Evolutionary conservation across 202 grass and related monocot species (phyloP).

Genomic region (Setaria italica): DNA sequence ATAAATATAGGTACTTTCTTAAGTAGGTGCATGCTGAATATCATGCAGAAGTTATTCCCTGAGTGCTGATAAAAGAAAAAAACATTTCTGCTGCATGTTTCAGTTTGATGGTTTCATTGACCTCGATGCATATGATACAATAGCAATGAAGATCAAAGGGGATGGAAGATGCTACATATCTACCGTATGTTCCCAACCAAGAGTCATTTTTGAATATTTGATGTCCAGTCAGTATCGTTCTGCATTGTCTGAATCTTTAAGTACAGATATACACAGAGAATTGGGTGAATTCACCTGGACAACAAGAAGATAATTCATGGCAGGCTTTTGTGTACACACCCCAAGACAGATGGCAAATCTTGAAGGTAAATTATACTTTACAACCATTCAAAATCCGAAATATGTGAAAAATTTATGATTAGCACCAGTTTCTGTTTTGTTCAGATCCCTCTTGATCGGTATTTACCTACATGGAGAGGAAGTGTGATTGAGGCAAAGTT

Average conservation of each 20-base stretch:
- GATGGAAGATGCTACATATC: slow-evolving; percentile 99
- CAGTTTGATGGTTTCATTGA: slow-evolving; percentile 94
- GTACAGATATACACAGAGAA: slow-evolving; percentile 97
- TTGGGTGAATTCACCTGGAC: slow-evolving; percentile 93
- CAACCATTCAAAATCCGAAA: not conserved
- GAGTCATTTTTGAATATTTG: not conserved
- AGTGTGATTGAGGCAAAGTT: slow-evolving; percentile 72
- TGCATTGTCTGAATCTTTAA: slow-evolving; percentile 39
- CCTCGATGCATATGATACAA: slow-evolving; percentile 92
- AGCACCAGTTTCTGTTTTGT: slow-evolving; percentile 26
- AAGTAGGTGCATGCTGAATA: not conserved
- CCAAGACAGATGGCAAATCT: slow-evolving; percentile 61
- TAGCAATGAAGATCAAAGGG: slow-evolving; percentile 92
- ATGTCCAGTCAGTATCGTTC: slow-evolving; percentile 28
- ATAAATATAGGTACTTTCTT: not conserved
- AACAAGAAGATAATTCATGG: slow-evolving; percentile 95
- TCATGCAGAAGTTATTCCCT: slow-evolving; percentile 1
- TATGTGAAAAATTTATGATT: slow-evolving; percentile 2
- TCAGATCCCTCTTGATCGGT: slow-evolving; percentile 82
- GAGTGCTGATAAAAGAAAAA: not conserved
- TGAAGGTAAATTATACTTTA: slow-evolving; percentile 66
- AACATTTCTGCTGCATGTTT: slow-evolving; percentile 10
- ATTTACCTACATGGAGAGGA: slow-evolving; percentile 89
- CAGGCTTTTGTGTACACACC: slow-evolving; percentile 85
- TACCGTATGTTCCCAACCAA: slow-evolving; percentile 60